Base-by-base conservation (phyloP, 148 eudicot species). In the Camellia japonica region DNA sequence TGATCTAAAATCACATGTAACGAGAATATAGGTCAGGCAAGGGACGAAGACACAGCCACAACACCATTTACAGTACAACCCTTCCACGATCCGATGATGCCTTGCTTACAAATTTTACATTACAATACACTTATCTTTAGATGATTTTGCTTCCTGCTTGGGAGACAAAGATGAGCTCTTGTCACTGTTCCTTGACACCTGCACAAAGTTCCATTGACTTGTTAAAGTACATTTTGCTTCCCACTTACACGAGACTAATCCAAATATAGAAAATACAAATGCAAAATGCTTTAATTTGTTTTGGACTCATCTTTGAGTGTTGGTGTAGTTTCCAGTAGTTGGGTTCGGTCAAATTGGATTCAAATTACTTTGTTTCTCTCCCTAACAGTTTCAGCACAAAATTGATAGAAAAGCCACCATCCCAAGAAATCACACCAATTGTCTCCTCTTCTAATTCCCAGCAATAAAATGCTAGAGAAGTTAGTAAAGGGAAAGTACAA, bases 61-160 rank as follows among this genome's bases (percentile, higher is more conserved):
- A 0, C 38, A 30, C 78, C 70, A 82, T 86, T 86, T 84, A 87
- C 89, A 89, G 47, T 60, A 78, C 73, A 47, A 71, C 15, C 64
- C 19, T 69, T 76, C 66, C 7, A 66, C 60, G 3, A 49, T 49
- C 52, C 20, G 41, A 30, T 30, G 38, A 30, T 41, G 47, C 70
- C 78, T 18, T 8, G 9, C 62, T 15, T 13, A 41, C 20, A 78
- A 67, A 6, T 68, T 80, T 90, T 87, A 94, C 98, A 94, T 94
- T 14, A 94, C 84, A 51, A 66, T 82, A 72, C 94, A 92, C 80
- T 87, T 89, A 11, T 92, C 96, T 82, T 92, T 94, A 4, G 97
- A 69, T 71, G 86, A 54, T 68, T 94, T 94, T 38, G 89, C 78
- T 54, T 90, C 97, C 80, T 88, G 97, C 90, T 73, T 86, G 4